Evolutionary conservation across 2,329 filamentous ascomycete genomes (phyloP).

Genomic region (Xylariaceae sp.): DNA sequence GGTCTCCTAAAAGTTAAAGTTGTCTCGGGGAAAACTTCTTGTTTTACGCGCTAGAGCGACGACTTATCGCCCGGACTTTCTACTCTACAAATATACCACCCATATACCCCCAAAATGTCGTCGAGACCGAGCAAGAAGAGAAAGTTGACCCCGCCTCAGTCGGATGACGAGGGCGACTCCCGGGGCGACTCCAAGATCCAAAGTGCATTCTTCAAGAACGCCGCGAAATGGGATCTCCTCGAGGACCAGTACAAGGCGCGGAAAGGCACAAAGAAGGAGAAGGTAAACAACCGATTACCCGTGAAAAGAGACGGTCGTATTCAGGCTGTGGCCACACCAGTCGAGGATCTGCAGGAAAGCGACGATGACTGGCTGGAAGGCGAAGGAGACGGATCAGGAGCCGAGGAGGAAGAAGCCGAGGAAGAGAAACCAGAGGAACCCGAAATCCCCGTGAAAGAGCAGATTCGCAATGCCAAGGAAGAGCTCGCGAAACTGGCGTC

Average conservation of each 20-base stretch:
- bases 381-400: constrained; percentile 48
- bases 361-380: constrained; percentile 61
- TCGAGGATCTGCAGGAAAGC: constrained; percentile 56
- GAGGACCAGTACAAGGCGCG: constrained; percentile 72
- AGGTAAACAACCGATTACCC: constrained; percentile 70
- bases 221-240: constrained; percentile 82
- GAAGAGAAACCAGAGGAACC: constrained; percentile 42
- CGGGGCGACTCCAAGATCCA: constrained; percentile 39
- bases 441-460: constrained; percentile 66
- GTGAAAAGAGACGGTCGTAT: constrained; percentile 76
- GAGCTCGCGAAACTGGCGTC: constrained; percentile 80
- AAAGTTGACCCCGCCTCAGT: constrained; percentile 50
- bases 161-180: constrained; percentile 41
- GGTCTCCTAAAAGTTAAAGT: constrained; percentile 8
- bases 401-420: constrained; percentile 35
- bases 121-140: constrained; percentile 51
- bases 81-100: no score
- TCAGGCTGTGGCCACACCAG: constrained; percentile 52
- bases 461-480: constrained; percentile 84
- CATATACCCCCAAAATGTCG: constrained; percentile 36
- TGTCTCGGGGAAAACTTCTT: constrained; percentile 11
- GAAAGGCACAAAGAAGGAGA: constrained; percentile 65
- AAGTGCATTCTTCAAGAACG: constrained; percentile 66
- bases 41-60: background rate
- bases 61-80: background rate